Evolutionary conservation across 768 basidiomycete genomes (phyloP).

Genomic region (Lyophyllum decastes): DNA sequence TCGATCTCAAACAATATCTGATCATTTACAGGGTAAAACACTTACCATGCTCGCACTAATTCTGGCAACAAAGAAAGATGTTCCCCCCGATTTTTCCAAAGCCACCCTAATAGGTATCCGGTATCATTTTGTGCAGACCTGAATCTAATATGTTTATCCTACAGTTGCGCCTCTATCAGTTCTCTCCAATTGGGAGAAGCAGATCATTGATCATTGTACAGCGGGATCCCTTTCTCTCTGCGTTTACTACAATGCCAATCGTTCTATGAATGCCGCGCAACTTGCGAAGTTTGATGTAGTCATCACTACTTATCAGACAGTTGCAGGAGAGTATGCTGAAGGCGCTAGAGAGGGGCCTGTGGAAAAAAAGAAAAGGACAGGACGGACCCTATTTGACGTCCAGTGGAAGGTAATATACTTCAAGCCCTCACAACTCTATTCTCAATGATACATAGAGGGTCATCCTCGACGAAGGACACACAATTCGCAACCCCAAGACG

Average conservation of each 20-base stretch:
- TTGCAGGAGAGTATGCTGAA: conserved; percentile 55
- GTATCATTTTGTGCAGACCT: neutral
- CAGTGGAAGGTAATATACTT: conserved; percentile 70
- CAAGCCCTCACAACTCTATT: neutral
- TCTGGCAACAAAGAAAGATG: conserved; percentile 72
- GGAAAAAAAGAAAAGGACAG: conserved; percentile 66
- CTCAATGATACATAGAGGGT: conserved; percentile 48
- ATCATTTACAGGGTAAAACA: conserved; percentile 72
- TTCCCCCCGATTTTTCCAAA: conserved; percentile 55
- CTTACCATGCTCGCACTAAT: conserved; percentile 85
- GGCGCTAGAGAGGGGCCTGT: conserved; percentile 23
- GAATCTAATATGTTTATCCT: neutral
- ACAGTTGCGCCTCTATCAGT: conserved; percentile 82
- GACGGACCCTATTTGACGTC: conserved; percentile 62
- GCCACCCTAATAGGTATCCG: conserved; percentile 75
- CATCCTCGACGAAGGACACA: conserved; percentile 89
- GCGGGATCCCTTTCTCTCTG: conserved; percentile 52
- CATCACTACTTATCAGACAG: conserved; percentile 82
- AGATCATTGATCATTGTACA: conserved; percentile 72
- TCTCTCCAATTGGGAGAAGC: conserved; percentile 87
- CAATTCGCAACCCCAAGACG: conserved; percentile 82
- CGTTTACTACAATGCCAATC: conserved; percentile 74
- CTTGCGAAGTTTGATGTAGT: conserved; percentile 75
- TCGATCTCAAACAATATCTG: neutral
- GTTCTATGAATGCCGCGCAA: conserved; percentile 56